These are phyloP conservation scores for Arthrobotrys sinensis DNA, from an alignment of 2,329 filamentous ascomycete genomes.

Conservation along the genomic window DNA sequence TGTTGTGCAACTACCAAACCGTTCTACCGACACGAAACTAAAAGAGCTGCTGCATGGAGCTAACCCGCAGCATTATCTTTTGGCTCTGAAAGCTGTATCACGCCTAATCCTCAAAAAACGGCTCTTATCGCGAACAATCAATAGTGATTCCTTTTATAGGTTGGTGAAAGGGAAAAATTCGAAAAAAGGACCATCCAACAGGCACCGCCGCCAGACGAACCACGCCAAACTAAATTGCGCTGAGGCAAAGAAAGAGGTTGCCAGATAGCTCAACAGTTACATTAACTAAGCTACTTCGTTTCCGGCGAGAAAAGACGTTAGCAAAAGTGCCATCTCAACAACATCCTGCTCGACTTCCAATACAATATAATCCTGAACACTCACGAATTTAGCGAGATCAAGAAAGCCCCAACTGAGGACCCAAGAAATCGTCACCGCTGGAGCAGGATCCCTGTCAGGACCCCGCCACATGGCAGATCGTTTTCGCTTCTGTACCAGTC, in stretches of 20 bases:
- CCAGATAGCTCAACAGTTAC: not conserved
- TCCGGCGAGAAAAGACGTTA: conserved; percentile 7
- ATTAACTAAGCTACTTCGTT: not conserved
- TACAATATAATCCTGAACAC: conserved; percentile 14
- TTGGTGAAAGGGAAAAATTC: conserved; percentile 31
- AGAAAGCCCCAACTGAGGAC: conserved; percentile 43
- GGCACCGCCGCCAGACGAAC: conserved; percentile 12
- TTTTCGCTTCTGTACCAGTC: conserved; percentile 61
- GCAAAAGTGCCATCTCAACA: conserved; percentile 8
- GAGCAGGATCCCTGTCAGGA: conserved; percentile 46
- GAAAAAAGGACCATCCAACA: conserved; percentile 32
- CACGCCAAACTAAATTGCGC: conserved; percentile 18
- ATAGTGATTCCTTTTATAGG: conserved; percentile 57
- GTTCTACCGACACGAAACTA: conserved; percentile 52
- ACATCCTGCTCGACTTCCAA: conserved; percentile 6
- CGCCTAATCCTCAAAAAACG: conserved; percentile 41
- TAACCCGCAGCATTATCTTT: conserved; percentile 55
- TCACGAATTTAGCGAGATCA: conserved; percentile 42
- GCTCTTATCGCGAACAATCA: conserved; percentile 57
- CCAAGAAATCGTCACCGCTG: conserved; percentile 59
- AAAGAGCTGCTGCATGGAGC: conserved; percentile 47
- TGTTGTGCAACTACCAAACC: conserved; percentile 57
- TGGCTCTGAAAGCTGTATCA: conserved; percentile 11
- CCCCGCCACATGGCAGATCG: conserved; percentile 61
- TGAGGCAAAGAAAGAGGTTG: not conserved